These are phyloP conservation scores for Lactarius quietus DNA, from an alignment of 768 basidiomycete species.

Conservation along the genomic window DNA sequence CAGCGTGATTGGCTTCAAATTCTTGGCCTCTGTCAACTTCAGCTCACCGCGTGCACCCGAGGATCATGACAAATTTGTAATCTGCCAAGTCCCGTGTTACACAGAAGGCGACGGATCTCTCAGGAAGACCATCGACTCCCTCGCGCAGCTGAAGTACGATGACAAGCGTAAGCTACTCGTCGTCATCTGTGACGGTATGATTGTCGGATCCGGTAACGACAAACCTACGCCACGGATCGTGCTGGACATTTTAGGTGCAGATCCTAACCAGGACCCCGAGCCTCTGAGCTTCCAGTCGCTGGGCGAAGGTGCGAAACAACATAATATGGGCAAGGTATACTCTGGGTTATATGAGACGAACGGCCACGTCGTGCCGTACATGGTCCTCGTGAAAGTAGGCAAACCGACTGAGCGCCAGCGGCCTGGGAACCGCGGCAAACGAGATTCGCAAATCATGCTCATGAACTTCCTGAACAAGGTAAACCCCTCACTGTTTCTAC, in stretches of 20 bases:
- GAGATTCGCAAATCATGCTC: constrained; percentile 93
- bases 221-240: constrained; percentile 95
- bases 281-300: constrained; percentile 91
- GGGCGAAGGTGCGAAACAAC: constrained; percentile 92
- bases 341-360: constrained; percentile 92
- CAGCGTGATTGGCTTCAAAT: constrained; percentile 93
- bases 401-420: constrained; percentile 91
- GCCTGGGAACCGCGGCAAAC: constrained; percentile 97
- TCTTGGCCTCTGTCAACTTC: constrained; percentile 87
- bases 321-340: constrained; percentile 98
- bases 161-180: constrained; percentile 95
- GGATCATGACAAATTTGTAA: constrained; percentile 95
- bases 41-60: constrained; percentile 77
- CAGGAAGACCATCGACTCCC: constrained; percentile 85
- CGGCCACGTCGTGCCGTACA: constrained; percentile 94
- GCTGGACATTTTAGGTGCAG: constrained; percentile 92
- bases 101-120: constrained; percentile 91
- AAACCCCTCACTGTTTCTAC: constrained; percentile 20
- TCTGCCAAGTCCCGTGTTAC: constrained; percentile 98
- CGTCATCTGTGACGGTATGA: constrained; percentile 96
- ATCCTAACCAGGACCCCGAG: constrained; percentile 90
- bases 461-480: constrained; percentile 99
- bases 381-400: constrained; percentile 90
- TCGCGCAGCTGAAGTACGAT: constrained; percentile 93
- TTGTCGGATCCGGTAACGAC: constrained; percentile 96